phyloP scores from a whole-genome alignment of 495 filamentous ascomycete genomes.

The Xylaria venustula region DNA sequence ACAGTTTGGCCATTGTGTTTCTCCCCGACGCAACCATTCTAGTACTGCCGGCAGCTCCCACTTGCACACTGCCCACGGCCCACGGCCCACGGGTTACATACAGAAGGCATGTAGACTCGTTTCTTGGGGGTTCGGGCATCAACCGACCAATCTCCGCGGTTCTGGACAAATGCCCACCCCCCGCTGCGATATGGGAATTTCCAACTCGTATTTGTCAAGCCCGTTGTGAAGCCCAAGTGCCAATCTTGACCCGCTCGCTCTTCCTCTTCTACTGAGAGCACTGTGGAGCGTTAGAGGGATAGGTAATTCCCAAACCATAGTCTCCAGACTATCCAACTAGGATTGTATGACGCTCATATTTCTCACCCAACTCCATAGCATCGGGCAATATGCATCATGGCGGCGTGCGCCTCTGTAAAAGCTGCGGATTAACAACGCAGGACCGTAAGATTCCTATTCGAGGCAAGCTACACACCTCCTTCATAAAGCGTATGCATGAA shows the following conservation, averaged over 20 bases:
- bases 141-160: not conserved
- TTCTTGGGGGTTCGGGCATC: conserved; percentile 8
- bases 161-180: not conserved
- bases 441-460: conserved; percentile 13
- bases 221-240: not conserved
- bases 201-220: not conserved
- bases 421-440: not conserved
- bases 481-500: conserved; percentile 9
- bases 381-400: not conserved
- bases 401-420: conserved; percentile 3
- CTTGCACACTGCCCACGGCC: not conserved
- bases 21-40: not conserved
- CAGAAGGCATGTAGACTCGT: not conserved
- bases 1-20: not conserved
- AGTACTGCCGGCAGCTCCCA: not conserved
- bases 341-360: not conserved
- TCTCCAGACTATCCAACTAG: too few relatives aligned
- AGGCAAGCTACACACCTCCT: conserved; percentile 10
- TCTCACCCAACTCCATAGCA: not conserved
- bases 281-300: too few relatives aligned
- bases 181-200: not conserved
- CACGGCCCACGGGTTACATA: not conserved
- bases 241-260: not conserved
- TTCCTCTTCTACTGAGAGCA: not conserved
- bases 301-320: too few relatives aligned